Evolutionary conservation across 495 filamentous ascomycete species (phyloP), one percentile per base, ranked within the genome.

Genomic region (Lasiosphaeriaceae sp.): DNA sequence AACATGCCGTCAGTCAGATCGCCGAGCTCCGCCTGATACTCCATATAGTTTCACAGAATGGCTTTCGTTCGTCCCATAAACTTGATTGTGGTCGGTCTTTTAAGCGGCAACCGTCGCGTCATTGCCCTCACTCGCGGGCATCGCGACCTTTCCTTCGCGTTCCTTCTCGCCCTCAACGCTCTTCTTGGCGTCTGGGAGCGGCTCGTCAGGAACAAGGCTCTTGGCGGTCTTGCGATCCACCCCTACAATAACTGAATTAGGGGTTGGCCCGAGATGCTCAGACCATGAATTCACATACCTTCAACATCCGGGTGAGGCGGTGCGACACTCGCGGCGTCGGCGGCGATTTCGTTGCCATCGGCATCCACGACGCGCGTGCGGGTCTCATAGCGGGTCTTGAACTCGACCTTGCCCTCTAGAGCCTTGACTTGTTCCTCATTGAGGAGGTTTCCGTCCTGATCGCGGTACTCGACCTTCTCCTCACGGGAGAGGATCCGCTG

Each of bases 301-400:
- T 96, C 81, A 26, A 89, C 87, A 63, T 92, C 90, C 6, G 89
- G 90, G 67, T 93, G 89, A n/a, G 88, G 89, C 26, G 88, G 89
- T 21, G 90, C 89, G 43, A 89, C 77, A 22, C 24, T 50, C 11
- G 39, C 53, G 23, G 52, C 14, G 20, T 49, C 58, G 47, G 65
- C 21, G 29, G 66, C 65, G 44, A 91, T 71, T 69, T 90, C 87
- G 60, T 90, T 90, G 46, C 90, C 90, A 17, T 81, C 61, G 31
- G 77, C 79, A 67, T 97, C 90, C 44, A 98, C 79, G 51, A 98
- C 70, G 45, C 89, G 84, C 17, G 92, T 96, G 54, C 88, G 81
- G 11, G 92, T 95, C 76, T 97, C 93, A 66, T 96, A 97, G 52
- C 86, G 85, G 8, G 94, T 98, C 70, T 93, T 86, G 74, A 97